These are phyloP conservation scores for Trametopsis cervina DNA, from an alignment of 768 basidiomycete species.

Conservation along the genomic window DNA sequence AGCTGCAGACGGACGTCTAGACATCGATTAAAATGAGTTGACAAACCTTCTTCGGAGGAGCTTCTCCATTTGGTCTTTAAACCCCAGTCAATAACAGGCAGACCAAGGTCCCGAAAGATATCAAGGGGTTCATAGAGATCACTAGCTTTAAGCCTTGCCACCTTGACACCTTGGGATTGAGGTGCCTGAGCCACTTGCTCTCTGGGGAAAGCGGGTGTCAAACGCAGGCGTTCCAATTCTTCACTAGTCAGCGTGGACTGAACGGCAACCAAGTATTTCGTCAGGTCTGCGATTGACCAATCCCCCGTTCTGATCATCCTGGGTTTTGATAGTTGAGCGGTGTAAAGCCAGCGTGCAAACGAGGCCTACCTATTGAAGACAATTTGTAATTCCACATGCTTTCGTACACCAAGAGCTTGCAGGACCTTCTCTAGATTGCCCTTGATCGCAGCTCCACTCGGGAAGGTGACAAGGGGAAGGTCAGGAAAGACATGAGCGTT, in stretches of 20 bases:
- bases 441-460: conserved; percentile 58
- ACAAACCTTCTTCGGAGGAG: conserved; percentile 78
- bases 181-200: conserved; percentile 27
- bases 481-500: conserved; percentile 88
- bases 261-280: conserved; percentile 83
- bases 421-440: conserved; percentile 67
- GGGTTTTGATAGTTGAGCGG: neutral
- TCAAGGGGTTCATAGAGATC: conserved; percentile 84
- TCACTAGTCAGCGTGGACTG: conserved; percentile 50
- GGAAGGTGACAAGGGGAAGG: conserved; percentile 68
- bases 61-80: conserved; percentile 68
- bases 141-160: conserved; percentile 48
- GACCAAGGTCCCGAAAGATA: conserved; percentile 57
- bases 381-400: conserved; percentile 87
- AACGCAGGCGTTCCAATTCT: conserved; percentile 48
- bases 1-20: neutral
- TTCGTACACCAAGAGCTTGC: conserved; percentile 73
- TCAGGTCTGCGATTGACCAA: conserved; percentile 81
- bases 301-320: conserved; percentile 89
- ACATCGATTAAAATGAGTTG: neutral
- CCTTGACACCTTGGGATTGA: conserved; percentile 9
- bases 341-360: neutral
- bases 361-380: conserved; percentile 73
- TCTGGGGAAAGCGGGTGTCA: conserved; percentile 71
- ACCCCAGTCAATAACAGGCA: conserved; percentile 90